These are phyloP conservation scores for Ustilago loliicola DNA, from an alignment of 1,284 basidiomycete species.

Conservation along the genomic window DNA sequence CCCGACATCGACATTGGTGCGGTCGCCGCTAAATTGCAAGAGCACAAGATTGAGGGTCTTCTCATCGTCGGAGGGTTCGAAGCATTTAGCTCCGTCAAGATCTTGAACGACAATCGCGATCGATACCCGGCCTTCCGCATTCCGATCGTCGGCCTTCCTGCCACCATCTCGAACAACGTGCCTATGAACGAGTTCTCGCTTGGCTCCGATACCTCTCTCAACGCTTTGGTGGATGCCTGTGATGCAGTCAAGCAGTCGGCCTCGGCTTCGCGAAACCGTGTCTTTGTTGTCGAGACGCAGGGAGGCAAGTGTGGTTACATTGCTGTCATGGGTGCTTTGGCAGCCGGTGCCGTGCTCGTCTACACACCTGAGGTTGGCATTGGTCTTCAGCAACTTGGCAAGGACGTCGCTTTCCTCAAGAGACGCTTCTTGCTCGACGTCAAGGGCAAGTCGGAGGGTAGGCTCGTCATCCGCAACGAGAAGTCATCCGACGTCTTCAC, in stretches of 20 bases:
- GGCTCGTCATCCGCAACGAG: slow-evolving; percentile 87
- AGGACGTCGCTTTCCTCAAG: slow-evolving; percentile 90
- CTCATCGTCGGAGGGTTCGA: slow-evolving; percentile 97
- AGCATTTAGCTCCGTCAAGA: slow-evolving; percentile 83
- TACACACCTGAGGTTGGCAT: slow-evolving; percentile 96
- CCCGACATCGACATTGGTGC: slow-evolving; percentile 88
- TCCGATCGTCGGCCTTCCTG: slow-evolving; percentile 71
- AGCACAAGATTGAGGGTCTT: slow-evolving; percentile 84
- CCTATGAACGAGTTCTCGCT: slow-evolving; percentile 95
- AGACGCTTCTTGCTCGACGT: slow-evolving; percentile 86
- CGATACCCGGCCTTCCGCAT: slow-evolving; percentile 87
- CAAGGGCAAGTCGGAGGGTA: slow-evolving; percentile 90
- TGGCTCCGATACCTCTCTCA: slow-evolving; percentile 94
- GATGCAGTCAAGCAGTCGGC: slow-evolving; percentile 99
- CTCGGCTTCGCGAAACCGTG: slow-evolving; percentile 91
- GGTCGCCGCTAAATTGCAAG: slow-evolving; percentile 86
- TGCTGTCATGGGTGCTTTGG: slow-evolving; percentile 92
- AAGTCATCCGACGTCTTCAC: slow-evolving; percentile 88
- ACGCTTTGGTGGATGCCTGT: slow-evolving; percentile 95
- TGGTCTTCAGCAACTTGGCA: slow-evolving; percentile 81
- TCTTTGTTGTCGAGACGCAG: slow-evolving; percentile 98
- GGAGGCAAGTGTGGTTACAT: slow-evolving; percentile 97
- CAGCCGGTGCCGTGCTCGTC: slow-evolving; percentile 90
- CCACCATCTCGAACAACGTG: slow-evolving; percentile 97
- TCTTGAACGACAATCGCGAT: slow-evolving; percentile 83